A percentile compares a stretch with the other conserved stretches of the same genome.
phyloP scores from a whole-genome alignment of 805 yeast species.

The Pichia exigua region DNA sequence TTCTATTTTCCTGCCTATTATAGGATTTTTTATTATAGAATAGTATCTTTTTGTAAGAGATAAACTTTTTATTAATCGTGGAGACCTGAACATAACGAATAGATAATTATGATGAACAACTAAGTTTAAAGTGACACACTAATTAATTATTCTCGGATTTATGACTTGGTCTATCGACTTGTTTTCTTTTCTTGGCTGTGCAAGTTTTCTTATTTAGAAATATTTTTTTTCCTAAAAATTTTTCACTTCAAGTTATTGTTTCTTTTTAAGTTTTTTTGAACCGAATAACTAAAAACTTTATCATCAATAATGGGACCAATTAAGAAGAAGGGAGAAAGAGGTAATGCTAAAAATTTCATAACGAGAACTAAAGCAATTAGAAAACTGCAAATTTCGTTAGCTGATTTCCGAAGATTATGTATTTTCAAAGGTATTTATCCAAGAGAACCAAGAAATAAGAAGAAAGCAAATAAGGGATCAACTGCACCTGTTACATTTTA shows the following conservation, averaged over 20 bases:
- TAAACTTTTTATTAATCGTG: not conserved
- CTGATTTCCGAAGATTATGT: conserved; percentile 95
- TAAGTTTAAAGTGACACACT: no score
- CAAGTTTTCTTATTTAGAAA: not conserved
- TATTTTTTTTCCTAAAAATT: conserved; percentile 1
- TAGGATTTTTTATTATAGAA: not conserved
- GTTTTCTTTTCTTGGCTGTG: conserved; percentile 6
- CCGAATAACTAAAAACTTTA: not conserved
- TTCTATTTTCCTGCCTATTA: conserved; percentile 11
- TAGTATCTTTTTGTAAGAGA: not conserved
- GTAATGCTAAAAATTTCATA: conserved; percentile 86
- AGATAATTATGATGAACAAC: not conserved
- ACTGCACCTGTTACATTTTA: conserved; percentile 94
- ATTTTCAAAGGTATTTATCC: conserved; percentile 98
- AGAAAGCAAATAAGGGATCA: conserved; percentile 96
- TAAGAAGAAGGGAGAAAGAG: conserved; percentile 76
- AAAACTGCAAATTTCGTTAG: conserved; percentile 85
- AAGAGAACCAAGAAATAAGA: conserved; percentile 90
- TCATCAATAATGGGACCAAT: conserved; percentile 45
- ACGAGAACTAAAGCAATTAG: conserved; percentile 93
- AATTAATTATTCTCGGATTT: not conserved
- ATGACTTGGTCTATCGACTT: not conserved
- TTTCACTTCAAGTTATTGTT: not conserved
- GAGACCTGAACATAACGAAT: not conserved
- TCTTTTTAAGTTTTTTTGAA: not conserved